phyloP scores from a whole-genome alignment of 352 stramenopile species.

The Phytophthora palmivora region DNA sequence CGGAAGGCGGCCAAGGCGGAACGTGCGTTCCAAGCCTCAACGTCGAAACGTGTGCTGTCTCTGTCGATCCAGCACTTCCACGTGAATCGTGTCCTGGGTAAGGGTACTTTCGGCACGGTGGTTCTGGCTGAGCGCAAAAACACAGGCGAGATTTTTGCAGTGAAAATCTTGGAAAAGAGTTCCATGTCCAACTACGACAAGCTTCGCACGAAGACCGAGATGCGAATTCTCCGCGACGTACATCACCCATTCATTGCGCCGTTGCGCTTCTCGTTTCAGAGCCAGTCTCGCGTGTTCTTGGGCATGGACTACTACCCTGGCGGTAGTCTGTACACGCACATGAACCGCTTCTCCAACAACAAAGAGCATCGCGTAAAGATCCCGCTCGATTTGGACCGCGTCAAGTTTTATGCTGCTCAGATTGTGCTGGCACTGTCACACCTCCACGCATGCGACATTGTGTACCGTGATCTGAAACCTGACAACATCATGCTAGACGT shows the following conservation, averaged over 20 bases:
- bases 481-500: slow-evolving; percentile 97
- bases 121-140: slow-evolving; percentile 86
- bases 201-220: slow-evolving; percentile 93
- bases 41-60: slow-evolving; percentile 84
- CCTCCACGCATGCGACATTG: slow-evolving; percentile 93
- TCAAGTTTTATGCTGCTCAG: slow-evolving; percentile 93
- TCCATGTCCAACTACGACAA: slow-evolving; percentile 94
- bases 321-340: slow-evolving; percentile 90
- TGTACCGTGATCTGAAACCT: slow-evolving; percentile 96
- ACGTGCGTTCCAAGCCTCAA: slow-evolving; percentile 69
- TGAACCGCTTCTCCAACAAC: slow-evolving; percentile 93
- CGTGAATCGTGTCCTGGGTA: slow-evolving; percentile 94
- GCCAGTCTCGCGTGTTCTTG: slow-evolving; percentile 78
- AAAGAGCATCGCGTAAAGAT: slow-evolving; percentile 91
- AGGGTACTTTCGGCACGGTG: slow-evolving; percentile 95
- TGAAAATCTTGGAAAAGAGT: slow-evolving; percentile 94
- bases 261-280: slow-evolving; percentile 89
- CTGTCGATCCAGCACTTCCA: slow-evolving; percentile 95
- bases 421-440: slow-evolving; percentile 92
- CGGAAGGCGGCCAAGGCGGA: slow-evolving; percentile 73
- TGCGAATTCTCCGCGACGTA: slow-evolving; percentile 91
- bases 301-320: slow-evolving; percentile 90
- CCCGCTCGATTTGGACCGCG: slow-evolving; percentile 74
- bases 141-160: slow-evolving; percentile 89
- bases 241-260: slow-evolving; percentile 94